Base-by-base conservation (phyloP, 2,329 filamentous ascomycete species). In the Bretziella fagacearum region DNA sequence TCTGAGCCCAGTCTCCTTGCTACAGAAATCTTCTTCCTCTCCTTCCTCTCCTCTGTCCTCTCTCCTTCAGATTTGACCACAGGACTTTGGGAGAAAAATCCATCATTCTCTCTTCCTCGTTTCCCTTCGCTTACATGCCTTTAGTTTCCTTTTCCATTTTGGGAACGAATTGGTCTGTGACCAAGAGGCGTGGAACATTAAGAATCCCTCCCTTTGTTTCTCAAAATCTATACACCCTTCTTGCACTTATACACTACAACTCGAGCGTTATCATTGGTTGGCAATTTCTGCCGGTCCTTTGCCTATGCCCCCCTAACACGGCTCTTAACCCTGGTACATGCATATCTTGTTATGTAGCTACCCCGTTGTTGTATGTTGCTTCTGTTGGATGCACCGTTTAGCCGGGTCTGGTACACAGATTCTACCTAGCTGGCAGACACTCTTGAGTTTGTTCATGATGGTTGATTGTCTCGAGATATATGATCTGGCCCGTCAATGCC, bases 401-500 rank as follows among this genome's bases (percentile, higher is more conserved):
- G 15, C 15, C 11, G 10, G 15, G 10, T 13, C 27, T 6, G 27
- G 11, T 4, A 30, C 27, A 35, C n/a, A 35, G 32, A 35, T 18
- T 35, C n/a, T 35, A n/a, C 32, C 7, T 35, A 18, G n/a, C 20
- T 17, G 32, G 32, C 15, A n/a, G 20, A 18, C 5, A 35, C n/a
- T 11, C 3, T 10, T n/a, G n/a, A 35, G 15, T 7, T 27, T 33
- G 29, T 32, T 33, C 2, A 20, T 22, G 22, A 26, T 43, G 25
- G 6, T 43, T 35, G 10, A 30, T 27, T 45, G 42, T 46, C 35
- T 49, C 42, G 47, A 49, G 47, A 49, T 32, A 45, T 49, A 41
- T 45, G 47, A 43, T 39, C 47, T 44, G 36, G 41, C 33, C 41
- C 42, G 30, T 25, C 15, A 40, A 15, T 42, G 32, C 27, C 20